A percentile compares a stretch with the other conserved stretches of the same genome.
Conservation (phyloP, 495 filamentous ascomycete species). For the Daldinia childiae region DNA sequence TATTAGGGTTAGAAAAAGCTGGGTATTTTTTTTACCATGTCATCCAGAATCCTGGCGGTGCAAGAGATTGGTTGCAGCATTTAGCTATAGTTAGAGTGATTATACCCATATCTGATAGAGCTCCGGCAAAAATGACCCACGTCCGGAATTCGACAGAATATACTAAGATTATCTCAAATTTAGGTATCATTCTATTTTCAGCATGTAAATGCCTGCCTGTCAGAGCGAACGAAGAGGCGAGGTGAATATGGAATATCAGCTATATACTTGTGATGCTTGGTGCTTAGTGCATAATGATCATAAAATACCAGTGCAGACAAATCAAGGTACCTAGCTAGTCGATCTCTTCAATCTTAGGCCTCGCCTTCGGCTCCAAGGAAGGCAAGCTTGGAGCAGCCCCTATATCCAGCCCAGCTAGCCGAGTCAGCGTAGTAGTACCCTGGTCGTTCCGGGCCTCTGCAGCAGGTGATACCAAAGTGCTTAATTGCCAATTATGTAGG, state of each 20-base stretch:
- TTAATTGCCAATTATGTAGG: conserved; percentile 74
- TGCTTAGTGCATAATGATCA: background rate
- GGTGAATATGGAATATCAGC: no score
- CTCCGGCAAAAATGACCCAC: background rate
- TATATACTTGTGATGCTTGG: background rate
- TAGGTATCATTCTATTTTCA: background rate
- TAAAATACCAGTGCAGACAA: background rate
- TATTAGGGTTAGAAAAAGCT: background rate
- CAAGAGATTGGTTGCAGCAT: background rate
- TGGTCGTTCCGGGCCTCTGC: conserved; percentile 21
- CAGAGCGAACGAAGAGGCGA: background rate
- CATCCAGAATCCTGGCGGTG: background rate
- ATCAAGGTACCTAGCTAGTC: conserved; percentile 42
- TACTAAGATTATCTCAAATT: background rate
- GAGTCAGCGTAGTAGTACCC: conserved; percentile 41
- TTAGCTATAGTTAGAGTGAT: background rate
- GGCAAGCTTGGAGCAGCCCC: conserved; percentile 36
- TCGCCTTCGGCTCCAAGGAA: conserved; percentile 22
- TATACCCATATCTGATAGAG: background rate
- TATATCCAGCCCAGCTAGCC: conserved; percentile 57
- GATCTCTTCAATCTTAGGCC: conserved; percentile 59
- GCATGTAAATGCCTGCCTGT: background rate
- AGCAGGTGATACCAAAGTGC: conserved; percentile 49
- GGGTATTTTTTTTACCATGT: background rate
- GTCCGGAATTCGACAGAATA: background rate